Conservation (phyloP, 805 yeast genomes). For the Pichia nanzhaoensis region DNA sequence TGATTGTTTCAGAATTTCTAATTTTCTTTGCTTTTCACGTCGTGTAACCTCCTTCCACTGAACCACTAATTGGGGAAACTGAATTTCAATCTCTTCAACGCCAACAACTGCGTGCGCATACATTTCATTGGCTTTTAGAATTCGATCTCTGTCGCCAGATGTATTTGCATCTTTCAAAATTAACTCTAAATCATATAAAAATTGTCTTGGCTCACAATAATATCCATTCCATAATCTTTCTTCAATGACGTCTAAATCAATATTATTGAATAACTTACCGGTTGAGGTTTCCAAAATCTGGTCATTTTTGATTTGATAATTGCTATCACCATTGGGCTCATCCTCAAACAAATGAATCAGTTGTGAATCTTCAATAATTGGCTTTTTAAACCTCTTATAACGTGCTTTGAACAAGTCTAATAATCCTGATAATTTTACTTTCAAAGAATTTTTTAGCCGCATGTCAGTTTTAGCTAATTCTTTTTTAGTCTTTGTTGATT, state of each 20-base stretch:
- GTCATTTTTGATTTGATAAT: constrained; percentile 50
- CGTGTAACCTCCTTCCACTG: constrained; percentile 70
- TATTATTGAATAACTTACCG: constrained; percentile 68
- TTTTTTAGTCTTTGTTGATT: constrained; percentile 45
- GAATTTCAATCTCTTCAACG: constrained; percentile 73
- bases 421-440: constrained; percentile 76
- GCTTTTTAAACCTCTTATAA: constrained; percentile 86
- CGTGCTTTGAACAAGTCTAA: constrained; percentile 86
- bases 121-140: constrained; percentile 85
- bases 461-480: constrained; percentile 47
- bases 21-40: constrained; percentile 55
- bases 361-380: constrained; percentile 72
- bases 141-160: constrained; percentile 76
- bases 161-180: constrained; percentile 73
- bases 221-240: constrained; percentile 96
- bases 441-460: constrained; percentile 75
- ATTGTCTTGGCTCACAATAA: constrained; percentile 89
- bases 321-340: constrained; percentile 29
- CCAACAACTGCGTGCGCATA: constrained; percentile 94
- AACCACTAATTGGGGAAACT: constrained; percentile 56
- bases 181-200: constrained; percentile 74
- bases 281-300: constrained; percentile 78
- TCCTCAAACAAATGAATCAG: constrained; percentile 77
- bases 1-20: constrained; percentile 26
- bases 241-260: constrained; percentile 91